Evolutionary conservation across 768 basidiomycete species (phyloP).

Genomic region (Mrakia hoshinonis): DNA sequence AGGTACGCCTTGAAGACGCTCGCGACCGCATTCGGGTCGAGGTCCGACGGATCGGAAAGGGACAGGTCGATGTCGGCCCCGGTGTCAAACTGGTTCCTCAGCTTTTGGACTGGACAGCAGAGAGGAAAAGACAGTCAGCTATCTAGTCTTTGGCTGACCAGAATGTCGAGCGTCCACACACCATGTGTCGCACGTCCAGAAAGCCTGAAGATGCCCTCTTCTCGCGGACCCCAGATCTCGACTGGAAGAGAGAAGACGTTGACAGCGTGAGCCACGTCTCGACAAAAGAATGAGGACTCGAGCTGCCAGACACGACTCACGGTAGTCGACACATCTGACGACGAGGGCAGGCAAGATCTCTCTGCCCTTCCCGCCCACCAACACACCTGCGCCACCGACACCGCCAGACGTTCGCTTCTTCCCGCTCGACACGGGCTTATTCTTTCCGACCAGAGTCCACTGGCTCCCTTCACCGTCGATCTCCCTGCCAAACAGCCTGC

Average conservation of each 20-base stretch:
- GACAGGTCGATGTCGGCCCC: constrained; percentile 80
- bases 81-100: constrained; percentile 36
- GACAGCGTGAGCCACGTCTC: neutral
- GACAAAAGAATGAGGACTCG: constrained; percentile 8
- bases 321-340: constrained; percentile 68
- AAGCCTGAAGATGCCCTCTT: constrained; percentile 50
- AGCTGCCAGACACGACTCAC: neutral
- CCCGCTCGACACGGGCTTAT: neutral
- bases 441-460: constrained; percentile 47
- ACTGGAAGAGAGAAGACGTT: constrained; percentile 3
- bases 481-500: constrained; percentile 61
- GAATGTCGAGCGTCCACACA: no score
- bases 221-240: constrained; percentile 19
- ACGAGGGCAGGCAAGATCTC: constrained; percentile 59
- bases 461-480: constrained; percentile 52
- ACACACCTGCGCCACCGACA: constrained; percentile 42
- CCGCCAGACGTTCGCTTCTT: constrained; percentile 33
- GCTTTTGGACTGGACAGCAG: constrained; percentile 9
- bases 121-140: constrained; percentile 45
- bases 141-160: constrained; percentile 70
- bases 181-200: constrained; percentile 72
- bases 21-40: constrained; percentile 90
- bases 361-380: constrained; percentile 18
- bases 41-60: constrained; percentile 67
- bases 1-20: constrained; percentile 87